Conservation (phyloP, 116 monocot species). For the Cymodocea nodosa region DNA sequence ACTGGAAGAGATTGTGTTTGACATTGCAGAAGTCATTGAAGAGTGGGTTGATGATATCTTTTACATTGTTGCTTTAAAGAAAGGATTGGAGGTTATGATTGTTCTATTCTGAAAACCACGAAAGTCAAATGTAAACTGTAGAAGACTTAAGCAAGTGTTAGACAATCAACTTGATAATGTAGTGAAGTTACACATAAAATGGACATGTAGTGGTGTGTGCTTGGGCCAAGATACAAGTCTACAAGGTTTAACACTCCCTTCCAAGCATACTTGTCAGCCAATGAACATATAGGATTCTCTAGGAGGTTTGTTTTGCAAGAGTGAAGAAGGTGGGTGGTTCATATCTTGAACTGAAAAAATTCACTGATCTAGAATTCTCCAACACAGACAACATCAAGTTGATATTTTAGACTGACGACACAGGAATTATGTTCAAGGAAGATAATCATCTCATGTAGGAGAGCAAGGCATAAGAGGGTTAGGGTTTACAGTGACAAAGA, state of each 20-base stretch:
- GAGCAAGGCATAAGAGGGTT: conserved; percentile 71
- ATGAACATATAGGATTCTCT: not conserved
- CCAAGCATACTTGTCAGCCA: not conserved
- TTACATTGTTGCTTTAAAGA: conserved; percentile 44
- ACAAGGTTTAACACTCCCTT: conserved; percentile 8
- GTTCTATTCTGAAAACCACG: conserved; percentile 37
- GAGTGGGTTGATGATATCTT: conserved; percentile 60
- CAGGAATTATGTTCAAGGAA: conserved; percentile 85
- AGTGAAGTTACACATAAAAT: conserved; percentile 54
- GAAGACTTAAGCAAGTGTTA: conserved; percentile 60
- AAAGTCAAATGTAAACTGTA: conserved; percentile 58
- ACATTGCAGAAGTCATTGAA: conserved; percentile 56
- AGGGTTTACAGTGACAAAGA: too few relatives aligned
- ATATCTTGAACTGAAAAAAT: not conserved
- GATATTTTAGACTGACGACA: conserved; percentile 74
- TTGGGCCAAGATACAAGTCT: conserved; percentile 38
- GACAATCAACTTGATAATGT: conserved; percentile 91
- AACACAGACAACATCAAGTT: conserved; percentile 34
- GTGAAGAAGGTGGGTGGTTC: not conserved
- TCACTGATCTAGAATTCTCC: not conserved
- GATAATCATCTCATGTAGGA: conserved; percentile 15
- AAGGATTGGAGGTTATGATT: conserved; percentile 77
- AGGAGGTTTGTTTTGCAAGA: conserved; percentile 2
- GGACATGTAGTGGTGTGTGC: conserved; percentile 61
- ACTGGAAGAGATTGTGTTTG: conserved; percentile 67